Evolutionary conservation across 352 stramenopile genomes (phyloP).

Genomic region (Phytophthora lateralis): DNA sequence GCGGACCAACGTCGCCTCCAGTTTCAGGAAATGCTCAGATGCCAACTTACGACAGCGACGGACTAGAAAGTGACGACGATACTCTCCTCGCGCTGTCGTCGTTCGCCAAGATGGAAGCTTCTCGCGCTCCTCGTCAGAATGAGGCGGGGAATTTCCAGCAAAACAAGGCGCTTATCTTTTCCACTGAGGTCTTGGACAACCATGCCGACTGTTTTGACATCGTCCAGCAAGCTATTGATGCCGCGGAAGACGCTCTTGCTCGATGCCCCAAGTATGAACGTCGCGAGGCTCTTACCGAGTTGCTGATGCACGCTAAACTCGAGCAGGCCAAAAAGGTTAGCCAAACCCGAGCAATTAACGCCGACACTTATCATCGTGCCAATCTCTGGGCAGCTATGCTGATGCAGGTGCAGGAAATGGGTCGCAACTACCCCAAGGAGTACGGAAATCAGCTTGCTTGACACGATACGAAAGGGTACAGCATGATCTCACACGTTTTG

Average conservation of each 20-base stretch:
- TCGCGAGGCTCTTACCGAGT: constrained; percentile 30
- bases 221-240: constrained; percentile 34
- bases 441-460: constrained; percentile 10
- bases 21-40: constrained; percentile 11
- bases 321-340: constrained; percentile 28
- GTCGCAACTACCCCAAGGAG: constrained; percentile 40
- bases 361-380: constrained; percentile 17
- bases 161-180: constrained; percentile 10
- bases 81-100: constrained; percentile 36
- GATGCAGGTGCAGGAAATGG: constrained; percentile 36
- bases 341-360: constrained; percentile 6
- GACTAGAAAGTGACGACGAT: constrained; percentile 36
- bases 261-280: constrained; percentile 30
- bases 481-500: constrained; percentile 6
- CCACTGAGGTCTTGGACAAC: constrained; percentile 6
- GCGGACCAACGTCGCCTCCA: constrained; percentile 10
- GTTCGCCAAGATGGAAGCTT: constrained; percentile 35
- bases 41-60: constrained; percentile 26
- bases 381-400: constrained; percentile 32
- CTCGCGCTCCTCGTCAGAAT: constrained; percentile 8
- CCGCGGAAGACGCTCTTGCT: constrained; percentile 29
- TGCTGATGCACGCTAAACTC: constrained; percentile 36
- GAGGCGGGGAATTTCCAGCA: constrained; percentile 11
- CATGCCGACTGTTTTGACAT: constrained; percentile 24
- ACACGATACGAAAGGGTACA: not conserved